phyloP scores from a whole-genome alignment of 2,329 filamentous ascomycete species.

The Xylogone sp. region DNA sequence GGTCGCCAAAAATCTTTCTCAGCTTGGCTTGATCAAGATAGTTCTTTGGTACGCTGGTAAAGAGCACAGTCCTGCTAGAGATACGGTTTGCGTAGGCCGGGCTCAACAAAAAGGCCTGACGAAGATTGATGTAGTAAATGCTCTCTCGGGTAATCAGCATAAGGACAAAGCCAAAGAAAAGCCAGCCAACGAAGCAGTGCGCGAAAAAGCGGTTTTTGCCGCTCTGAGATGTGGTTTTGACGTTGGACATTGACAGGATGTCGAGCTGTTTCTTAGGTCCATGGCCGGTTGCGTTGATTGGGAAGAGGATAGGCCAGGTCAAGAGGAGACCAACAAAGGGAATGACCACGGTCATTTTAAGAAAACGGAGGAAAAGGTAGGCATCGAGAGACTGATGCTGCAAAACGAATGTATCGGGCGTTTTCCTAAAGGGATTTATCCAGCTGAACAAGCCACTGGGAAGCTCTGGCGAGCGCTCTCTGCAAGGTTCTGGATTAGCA shows the following conservation, averaged over 20 bases:
- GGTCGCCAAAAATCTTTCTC: conserved; percentile 74
- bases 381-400: conserved; percentile 91
- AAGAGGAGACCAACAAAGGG: conserved; percentile 80
- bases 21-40: conserved; percentile 77
- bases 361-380: conserved; percentile 84
- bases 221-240: conserved; percentile 49
- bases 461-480: conserved; percentile 54
- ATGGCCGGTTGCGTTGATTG: conserved; percentile 82
- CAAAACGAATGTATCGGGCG: conserved; percentile 73
- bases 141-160: conserved; percentile 83
- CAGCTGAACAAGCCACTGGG: conserved; percentile 63
- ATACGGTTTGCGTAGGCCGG: conserved; percentile 80
- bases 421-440: conserved; percentile 63
- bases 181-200: conserved; percentile 74
- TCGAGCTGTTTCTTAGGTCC: conserved; percentile 64
- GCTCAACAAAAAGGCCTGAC: conserved; percentile 87
- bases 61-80: conserved; percentile 86
- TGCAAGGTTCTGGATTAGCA: conserved; percentile 23
- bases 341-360: conserved; percentile 74
- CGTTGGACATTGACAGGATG: conserved; percentile 74
- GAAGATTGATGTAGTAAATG: conserved; percentile 88
- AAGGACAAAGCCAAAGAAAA: conserved; percentile 85
- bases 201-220: conserved; percentile 68
- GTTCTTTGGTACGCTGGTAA: conserved; percentile 75
- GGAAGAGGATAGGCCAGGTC: conserved; percentile 82